Base-by-base conservation (phyloP, 2,329 filamentous ascomycete species). In the Fusarium longipes region DNA sequence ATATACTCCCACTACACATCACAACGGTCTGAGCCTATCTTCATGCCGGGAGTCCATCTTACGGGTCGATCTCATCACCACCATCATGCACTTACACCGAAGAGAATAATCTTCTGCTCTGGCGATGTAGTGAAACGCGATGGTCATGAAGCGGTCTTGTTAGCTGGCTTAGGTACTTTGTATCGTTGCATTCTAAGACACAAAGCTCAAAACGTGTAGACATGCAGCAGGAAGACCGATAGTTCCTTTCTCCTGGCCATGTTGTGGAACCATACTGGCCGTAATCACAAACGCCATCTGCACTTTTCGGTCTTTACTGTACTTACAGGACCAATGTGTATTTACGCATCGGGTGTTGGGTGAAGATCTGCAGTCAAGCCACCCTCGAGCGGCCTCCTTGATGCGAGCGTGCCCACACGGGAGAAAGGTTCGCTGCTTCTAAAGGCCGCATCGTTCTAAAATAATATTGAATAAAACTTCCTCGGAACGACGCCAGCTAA, bases 241-340 rank as follows among this genome's bases (percentile, higher is more conserved):
- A 38, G 24, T 29, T 40, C 44, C 43, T 49, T 49, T 45, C 56
- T 54, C 38, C 25, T 38, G 30, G 38, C 36, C 39, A 57, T 53
- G 67, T 58, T 38, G 47, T 67, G 51, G 53, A 71, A 70, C 66
- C 11, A 57, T 45, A 33, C 49, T 36, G 57, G 36, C 35, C 48
- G 50, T 50, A 56, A 44, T 53, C 52, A 50, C 45, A 56, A 45
- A 57, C 42, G 47, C 57, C 55, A 67, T 70, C 44, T 70, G 65
- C 65, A 63, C 50, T 54, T 59, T 69, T 62, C 51, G 64, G 64
- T 57, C 52, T 70, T 53, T 58, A 51, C 36, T 54, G 53, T 66
- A 36, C 65, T 36, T 30, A 67, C 50, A 51, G 33, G 52, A 57
- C 35, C 42, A 63, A 60, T 51, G 40, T 49, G 63, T 42, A 38